Percentiles rank a stretch among this genome's conserved stretches.
Evolutionary conservation across 148 eudicot genomes (phyloP).

Genomic region (Cornus controversa): DNA sequence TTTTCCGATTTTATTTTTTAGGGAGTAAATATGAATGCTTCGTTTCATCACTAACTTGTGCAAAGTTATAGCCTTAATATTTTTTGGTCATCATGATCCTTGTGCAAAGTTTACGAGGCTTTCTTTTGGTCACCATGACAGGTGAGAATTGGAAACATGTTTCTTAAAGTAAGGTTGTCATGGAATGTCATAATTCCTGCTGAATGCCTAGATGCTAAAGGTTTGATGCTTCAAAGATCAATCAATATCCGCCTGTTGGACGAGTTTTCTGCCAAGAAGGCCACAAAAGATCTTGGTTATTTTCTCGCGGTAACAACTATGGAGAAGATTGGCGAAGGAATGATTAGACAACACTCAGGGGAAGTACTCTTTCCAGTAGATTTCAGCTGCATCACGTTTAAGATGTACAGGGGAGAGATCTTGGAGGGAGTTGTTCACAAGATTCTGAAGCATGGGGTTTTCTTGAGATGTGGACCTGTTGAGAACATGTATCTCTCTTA

Average conservation of each 20-base stretch:
- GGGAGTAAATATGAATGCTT: too few species aligned
- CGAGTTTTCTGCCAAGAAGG: conserved; percentile 58
- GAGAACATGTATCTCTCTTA: conserved; percentile 59
- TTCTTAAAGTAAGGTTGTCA: conserved; percentile 44
- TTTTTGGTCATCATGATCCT: too few species aligned
- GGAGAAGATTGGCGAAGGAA: conserved; percentile 59
- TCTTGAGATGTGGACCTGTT: conserved; percentile 63
- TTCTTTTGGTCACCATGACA: not conserved
- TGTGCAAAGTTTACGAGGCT: too few species aligned
- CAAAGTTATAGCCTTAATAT: too few species aligned
- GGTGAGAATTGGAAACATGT: conserved; percentile 35
- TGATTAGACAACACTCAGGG: conserved; percentile 57
- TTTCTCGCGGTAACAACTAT: conserved; percentile 59
- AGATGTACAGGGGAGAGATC: conserved; percentile 56
- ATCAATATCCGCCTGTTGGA: conserved; percentile 55
- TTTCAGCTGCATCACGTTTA: conserved; percentile 60
- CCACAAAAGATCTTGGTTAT: conserved; percentile 63
- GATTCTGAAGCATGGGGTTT: conserved; percentile 64
- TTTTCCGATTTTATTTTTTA: too few species aligned
- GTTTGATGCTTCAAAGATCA: conserved; percentile 56
- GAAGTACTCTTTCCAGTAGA: conserved; percentile 71
- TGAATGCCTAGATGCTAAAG: conserved; percentile 55
- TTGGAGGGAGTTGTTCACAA: conserved; percentile 63
- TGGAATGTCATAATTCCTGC: conserved; percentile 71
- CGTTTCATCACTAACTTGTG: too few species aligned